phyloP scores from a whole-genome alignment of 495 filamentous ascomycete species.

The Parathielavia appendiculata region DNA sequence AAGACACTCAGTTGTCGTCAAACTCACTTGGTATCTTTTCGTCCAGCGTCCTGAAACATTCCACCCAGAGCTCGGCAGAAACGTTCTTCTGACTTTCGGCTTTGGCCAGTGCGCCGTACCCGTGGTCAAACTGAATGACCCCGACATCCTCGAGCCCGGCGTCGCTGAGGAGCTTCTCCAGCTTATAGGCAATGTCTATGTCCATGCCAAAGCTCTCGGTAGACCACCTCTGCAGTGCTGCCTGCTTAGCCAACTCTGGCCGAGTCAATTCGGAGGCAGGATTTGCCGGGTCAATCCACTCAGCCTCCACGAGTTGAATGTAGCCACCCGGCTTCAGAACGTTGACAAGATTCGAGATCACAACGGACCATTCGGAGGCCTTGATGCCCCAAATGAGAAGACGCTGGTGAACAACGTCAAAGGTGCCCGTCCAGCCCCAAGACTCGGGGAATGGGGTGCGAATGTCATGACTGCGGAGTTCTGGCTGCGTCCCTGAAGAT shows the following conservation, averaged over 20 bases:
- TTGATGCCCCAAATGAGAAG: background rate
- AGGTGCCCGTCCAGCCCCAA: background rate
- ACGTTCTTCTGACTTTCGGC: background rate
- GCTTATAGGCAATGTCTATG: background rate
- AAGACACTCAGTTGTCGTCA: too few species aligned
- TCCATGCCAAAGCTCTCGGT: background rate
- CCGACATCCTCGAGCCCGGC: background rate
- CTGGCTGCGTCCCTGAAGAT: too few species aligned
- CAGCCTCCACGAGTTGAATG: background rate
- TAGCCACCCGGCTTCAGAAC: background rate
- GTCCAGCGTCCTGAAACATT: background rate
- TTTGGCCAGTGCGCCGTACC: background rate
- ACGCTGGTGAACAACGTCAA: background rate
- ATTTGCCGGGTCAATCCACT: background rate
- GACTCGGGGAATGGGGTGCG: background rate
- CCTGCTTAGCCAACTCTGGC: background rate
- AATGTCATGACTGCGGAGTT: background rate
- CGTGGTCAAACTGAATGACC: background rate
- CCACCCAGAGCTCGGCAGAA: background rate
- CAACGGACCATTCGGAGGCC: background rate
- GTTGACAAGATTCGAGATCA: background rate
- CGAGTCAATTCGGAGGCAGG: too few species aligned
- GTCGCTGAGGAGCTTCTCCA: background rate
- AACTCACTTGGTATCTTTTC: background rate
- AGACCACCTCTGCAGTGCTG: background rate